Evolutionary conservation across 768 basidiomycete genomes (phyloP), one percentile per base, ranked within the genome.

Genomic region (Mycena alexandri): DNA sequence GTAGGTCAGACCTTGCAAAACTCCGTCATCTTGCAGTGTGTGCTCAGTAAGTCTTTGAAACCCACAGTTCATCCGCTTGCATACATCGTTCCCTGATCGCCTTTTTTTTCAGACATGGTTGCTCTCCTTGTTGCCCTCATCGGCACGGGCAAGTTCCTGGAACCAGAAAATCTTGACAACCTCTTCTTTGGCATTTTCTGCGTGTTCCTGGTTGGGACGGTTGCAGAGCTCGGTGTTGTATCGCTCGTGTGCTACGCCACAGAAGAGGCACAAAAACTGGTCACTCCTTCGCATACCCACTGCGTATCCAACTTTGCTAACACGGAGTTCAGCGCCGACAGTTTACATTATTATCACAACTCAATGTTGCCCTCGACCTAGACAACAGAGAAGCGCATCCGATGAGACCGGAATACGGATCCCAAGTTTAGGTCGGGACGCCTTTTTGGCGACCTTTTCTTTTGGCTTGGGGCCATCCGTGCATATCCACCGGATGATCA

Each of bases 181-280:
- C 24, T 51, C 50, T 51, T 29, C 50, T 4, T 24, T 34, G 50
- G 50, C 50, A 10, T 51, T 29, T 51, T 51, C 25, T 51, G 14
- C 25, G 50, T 51, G 25, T 51, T 8, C 50, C 14, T 51, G 7
- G 50, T 8, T 34, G 50, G 50, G 25, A 51, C 50, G 21, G 2
- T 33, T 29, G 50, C 5, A 51, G 50, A 51, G 50, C 25, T 51
- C 50, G 5, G 14, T 19, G 50, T 29, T 34, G 8, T 51, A 34
- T 10, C 25, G 24, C 50, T 51, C 50, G 21, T 29, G 50, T 29
- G 25, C 13, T 51, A 51, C 50, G 25, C 25, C 50, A 16, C 5
- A 51, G 50, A 51, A 24, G 50, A 51, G 50, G 50, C 50, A 29
- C 16, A 11, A 29, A 51, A 51, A 34, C 25, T 51, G n/a, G 46